Conservation (phyloP, 1,284 basidiomycete genomes). For the Moesziomyces globuligerus region DNA sequence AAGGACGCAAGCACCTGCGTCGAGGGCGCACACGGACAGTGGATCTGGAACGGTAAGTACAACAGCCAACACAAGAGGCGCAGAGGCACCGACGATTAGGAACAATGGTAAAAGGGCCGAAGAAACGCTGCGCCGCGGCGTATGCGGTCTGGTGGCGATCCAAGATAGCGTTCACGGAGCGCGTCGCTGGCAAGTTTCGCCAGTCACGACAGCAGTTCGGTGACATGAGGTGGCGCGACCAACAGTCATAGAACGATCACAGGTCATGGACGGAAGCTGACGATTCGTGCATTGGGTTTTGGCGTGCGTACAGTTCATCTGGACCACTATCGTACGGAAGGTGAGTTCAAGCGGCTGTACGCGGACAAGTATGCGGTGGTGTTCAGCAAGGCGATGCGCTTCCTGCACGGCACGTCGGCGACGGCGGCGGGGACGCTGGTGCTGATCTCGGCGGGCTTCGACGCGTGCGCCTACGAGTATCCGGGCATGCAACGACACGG, state of each 20-base stretch:
- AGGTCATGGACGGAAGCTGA: too few relatives aligned
- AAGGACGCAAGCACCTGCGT: constrained; percentile 83
- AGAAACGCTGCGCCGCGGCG: constrained; percentile 12
- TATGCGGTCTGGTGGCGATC: constrained; percentile 22
- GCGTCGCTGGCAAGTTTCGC: too few relatives aligned
- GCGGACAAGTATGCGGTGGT: constrained; percentile 80
- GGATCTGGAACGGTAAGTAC: constrained; percentile 71
- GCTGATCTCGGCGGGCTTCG: constrained; percentile 77
- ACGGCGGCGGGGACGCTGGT: constrained; percentile 79
- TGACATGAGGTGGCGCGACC: constrained; percentile 30
- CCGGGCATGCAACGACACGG: constrained; percentile 90
- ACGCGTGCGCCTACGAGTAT: constrained; percentile 91
- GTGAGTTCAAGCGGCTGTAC: constrained; percentile 80
- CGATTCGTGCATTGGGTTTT: too few relatives aligned
- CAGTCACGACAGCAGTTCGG: too few relatives aligned
- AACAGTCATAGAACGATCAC: too few relatives aligned
- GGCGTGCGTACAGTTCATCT: constrained; percentile 90
- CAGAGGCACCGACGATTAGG: constrained; percentile 24
- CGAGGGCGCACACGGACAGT: constrained; percentile 85
- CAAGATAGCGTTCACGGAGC: background rate
- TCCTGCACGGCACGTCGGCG: constrained; percentile 76
- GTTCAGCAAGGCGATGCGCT: constrained; percentile 78
- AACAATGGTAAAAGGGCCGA: constrained; percentile 64
- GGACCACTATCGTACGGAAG: constrained; percentile 77
- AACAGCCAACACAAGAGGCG: background rate